A percentile compares a stretch with the other conserved stretches of the same genome.
Evolutionary conservation across 768 basidiomycete genomes (phyloP).

Genomic region (Mrakia frigida): DNA sequence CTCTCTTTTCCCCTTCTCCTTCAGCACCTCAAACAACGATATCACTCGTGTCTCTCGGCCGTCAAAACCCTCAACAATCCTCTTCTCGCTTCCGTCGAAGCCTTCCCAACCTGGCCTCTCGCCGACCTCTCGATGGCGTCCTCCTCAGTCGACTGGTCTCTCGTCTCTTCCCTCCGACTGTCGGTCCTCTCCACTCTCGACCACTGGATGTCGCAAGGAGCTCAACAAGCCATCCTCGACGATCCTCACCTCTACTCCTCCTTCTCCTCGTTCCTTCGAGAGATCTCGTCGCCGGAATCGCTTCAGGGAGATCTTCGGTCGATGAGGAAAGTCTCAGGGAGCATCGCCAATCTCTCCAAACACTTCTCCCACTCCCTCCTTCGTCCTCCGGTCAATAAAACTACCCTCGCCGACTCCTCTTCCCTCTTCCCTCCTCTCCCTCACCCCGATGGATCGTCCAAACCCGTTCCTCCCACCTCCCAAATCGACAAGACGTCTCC

Average conservation of each 20-base stretch:
- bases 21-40: constrained; percentile 71
- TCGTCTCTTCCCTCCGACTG: constrained; percentile 28
- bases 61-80: constrained; percentile 51
- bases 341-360: not conserved
- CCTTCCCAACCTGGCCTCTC: constrained; percentile 45
- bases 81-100: constrained; percentile 42
- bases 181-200: constrained; percentile 46
- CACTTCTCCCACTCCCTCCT: constrained; percentile 1
- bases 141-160: constrained; percentile 36
- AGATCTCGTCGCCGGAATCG: not conserved
- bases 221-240: constrained; percentile 72
- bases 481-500: constrained; percentile 61
- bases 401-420: not conserved
- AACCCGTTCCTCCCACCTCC: not conserved
- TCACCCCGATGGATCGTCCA: not conserved
- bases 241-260: constrained; percentile 60
- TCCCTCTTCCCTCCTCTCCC: not conserved
- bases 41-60: constrained; percentile 53
- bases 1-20: not conserved
- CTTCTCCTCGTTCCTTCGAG: constrained; percentile 57
- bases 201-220: constrained; percentile 69
- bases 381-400: not conserved
- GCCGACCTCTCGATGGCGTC: constrained; percentile 34
- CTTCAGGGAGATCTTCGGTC: not conserved
- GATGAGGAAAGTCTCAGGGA: not conserved